Percentiles rank a stretch among this genome's conserved stretches.
Evolutionary conservation across 306 rosid species (phyloP).

Genomic region (Rosa multiflora): DNA sequence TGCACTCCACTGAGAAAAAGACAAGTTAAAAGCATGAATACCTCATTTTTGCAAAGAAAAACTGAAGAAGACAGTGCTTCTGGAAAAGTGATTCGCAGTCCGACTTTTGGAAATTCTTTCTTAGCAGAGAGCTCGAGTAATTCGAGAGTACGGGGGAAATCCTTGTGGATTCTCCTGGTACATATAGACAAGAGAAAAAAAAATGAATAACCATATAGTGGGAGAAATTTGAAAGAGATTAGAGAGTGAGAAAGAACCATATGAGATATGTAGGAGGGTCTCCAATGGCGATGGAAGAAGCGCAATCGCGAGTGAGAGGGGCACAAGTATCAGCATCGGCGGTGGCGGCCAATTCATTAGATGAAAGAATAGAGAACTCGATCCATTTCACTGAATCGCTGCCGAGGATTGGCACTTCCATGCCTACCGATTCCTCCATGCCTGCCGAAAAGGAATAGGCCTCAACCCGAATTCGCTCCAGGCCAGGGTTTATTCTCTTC

Average conservation of each 20-base stretch:
- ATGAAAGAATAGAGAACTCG: constrained; percentile 47
- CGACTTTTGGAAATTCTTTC: constrained; percentile 57
- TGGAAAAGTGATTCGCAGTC: constrained; percentile 70
- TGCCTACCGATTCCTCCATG: constrained; percentile 32
- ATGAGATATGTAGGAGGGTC: constrained; percentile 63
- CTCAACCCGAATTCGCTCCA: no score
- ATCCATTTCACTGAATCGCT: constrained; percentile 66
- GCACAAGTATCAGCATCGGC: constrained; percentile 14
- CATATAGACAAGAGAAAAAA: no score
- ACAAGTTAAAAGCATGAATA: background rate
- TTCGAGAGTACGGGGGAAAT: constrained; percentile 57
- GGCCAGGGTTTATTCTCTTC: no score
- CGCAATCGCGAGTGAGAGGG: constrained; percentile 49
- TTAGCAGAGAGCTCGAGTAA: constrained; percentile 62
- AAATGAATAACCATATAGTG: background rate
- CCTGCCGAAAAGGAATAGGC: no score
- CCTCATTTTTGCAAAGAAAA: constrained; percentile 67
- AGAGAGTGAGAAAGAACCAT: constrained; percentile 43
- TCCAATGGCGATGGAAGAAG: constrained; percentile 60
- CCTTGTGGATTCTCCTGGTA: constrained; percentile 77
- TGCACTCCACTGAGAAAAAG: background rate
- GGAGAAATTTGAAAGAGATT: background rate
- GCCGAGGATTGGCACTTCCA: constrained; percentile 77
- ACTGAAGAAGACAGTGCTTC: constrained; percentile 62
- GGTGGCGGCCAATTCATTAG: background rate